Conservation (phyloP, 108 stramenopile genomes). For the Mediolabrus comicus region DNA sequence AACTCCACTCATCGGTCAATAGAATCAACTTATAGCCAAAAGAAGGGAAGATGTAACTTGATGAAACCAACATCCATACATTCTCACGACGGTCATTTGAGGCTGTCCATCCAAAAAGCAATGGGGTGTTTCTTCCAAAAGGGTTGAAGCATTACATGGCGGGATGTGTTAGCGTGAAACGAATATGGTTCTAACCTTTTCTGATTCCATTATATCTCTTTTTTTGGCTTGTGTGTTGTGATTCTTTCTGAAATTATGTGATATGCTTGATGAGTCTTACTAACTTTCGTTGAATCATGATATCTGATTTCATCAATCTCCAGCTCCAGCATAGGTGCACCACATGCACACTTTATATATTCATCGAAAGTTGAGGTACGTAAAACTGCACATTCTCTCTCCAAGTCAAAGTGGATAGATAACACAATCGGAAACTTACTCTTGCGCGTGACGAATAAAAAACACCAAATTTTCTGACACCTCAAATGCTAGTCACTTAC, state of each 20-base stretch:
- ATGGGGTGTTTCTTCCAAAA: slow-evolving; percentile 5
- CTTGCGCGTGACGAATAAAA: slow-evolving; percentile 6
- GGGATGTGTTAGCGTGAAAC: slow-evolving; percentile 7
- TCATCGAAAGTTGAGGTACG: too few relatives aligned
- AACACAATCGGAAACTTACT: neutral
- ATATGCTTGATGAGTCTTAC: neutral
- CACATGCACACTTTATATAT: too few relatives aligned
- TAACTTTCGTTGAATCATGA: too few relatives aligned
- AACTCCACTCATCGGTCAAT: too few relatives aligned
- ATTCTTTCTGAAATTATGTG: neutral
- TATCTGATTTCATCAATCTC: too few relatives aligned
- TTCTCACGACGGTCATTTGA: slow-evolving; percentile 18
- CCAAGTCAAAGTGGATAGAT: too few relatives aligned
- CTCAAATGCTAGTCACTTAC: slow-evolving; percentile 14
- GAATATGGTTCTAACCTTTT: neutral
- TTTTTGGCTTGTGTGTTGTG: neutral
- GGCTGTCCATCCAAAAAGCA: slow-evolving; percentile 5
- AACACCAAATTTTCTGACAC: slow-evolving; percentile 13
- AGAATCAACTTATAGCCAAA: neutral
- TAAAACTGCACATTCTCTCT: too few relatives aligned
- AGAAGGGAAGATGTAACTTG: slow-evolving; percentile 5
- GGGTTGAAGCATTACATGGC: neutral
- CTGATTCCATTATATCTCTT: neutral
- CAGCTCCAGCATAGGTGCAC: too few relatives aligned
- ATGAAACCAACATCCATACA: slow-evolving; percentile 13